phyloP scores from a whole-genome alignment of 1,284 basidiomycete genomes.

The Sphaerobolus stellatus region DNA sequence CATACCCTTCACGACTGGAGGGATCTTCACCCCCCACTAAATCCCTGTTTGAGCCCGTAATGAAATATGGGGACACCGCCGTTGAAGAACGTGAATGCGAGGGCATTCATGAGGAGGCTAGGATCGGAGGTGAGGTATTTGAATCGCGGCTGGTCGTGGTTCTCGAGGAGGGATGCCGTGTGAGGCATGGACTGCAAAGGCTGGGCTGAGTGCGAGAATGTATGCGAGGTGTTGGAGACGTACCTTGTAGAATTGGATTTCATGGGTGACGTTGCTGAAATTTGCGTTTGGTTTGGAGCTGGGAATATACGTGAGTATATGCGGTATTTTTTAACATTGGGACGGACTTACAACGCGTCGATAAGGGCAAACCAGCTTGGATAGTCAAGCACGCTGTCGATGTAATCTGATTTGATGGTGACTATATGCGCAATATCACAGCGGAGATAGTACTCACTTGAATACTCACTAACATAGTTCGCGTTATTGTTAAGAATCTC shows the following conservation, averaged over 20 bases:
- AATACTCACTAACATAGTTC: slow-evolving; percentile 23
- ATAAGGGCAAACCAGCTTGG: slow-evolving; percentile 49
- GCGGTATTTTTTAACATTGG: too few species aligned
- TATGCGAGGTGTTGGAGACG: slow-evolving; percentile 16
- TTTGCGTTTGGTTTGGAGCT: slow-evolving; percentile 26
- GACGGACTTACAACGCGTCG: slow-evolving; percentile 33
- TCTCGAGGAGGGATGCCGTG: slow-evolving; percentile 45
- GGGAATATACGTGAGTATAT: too few species aligned
- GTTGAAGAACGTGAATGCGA: slow-evolving; percentile 39
- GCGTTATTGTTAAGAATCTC: slow-evolving; percentile 38
- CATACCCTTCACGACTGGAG: slow-evolving; percentile 62
- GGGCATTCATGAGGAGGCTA: slow-evolving; percentile 39
- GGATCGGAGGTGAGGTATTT: slow-evolving; percentile 22
- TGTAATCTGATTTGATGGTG: slow-evolving; percentile 32
- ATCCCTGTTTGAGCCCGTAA: slow-evolving; percentile 36
- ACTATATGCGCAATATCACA: slow-evolving; percentile 13
- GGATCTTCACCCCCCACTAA: slow-evolving; percentile 31
- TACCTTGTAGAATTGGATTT: slow-evolving; percentile 36
- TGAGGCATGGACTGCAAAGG: slow-evolving; percentile 17
- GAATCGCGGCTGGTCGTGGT: slow-evolving; percentile 42
- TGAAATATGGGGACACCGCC: slow-evolving; percentile 58
- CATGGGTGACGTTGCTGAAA: slow-evolving; percentile 31
- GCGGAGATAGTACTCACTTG: slow-evolving; percentile 14
- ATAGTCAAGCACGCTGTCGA: slow-evolving; percentile 55
- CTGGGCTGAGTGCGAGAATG: slow-evolving; percentile 22